Base-by-base conservation (phyloP, 345 rosid species). In the Pugionium dolabratum region DNA sequence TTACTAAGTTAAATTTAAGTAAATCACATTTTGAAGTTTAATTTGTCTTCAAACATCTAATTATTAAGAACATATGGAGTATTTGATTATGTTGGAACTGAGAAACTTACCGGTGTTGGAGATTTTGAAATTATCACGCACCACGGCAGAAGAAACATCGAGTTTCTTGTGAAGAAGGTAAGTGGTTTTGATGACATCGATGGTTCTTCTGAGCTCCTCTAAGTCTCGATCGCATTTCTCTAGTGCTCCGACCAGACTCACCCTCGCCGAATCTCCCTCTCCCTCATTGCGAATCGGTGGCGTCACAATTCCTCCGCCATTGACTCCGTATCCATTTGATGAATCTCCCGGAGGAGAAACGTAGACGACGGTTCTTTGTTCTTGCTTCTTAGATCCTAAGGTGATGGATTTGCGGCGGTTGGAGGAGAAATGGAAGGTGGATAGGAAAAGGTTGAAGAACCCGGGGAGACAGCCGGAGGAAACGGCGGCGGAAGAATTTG, bases 211-310 rank as follows among this genome's bases (percentile, higher is more conserved):
- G 4, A 91, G 78, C 32, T 83, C 81, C 75, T 86, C 85, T 68
- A 91, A 77, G 58, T 91, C 98, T 46, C 82, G 80, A 7, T 91
- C 94, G 32, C 98, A 91, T 78, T 82, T 86, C 81, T 87, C 94
- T 80, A 86, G 11, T 0, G 90, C 90, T 25, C 82, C 90, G 1
- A 75, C 66, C n/a, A 91, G 39, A 66, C 85, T 72, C 70, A 75
- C 82, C 65, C 84, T 72, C 69, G 90, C 81, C 71, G 75, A 78
- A 67, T 86, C 95, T 50, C 43, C 78, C 4, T 61, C 68, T 32
- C 74, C 82, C 84, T 84, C 84, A 66, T 79, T 69, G 76, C 34
- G 52, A 84, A 77, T 56, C 47, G 71, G 64, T 34, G 82, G 61
- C 7, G 71, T 69, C 0, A 65, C 66, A 3, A 52, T 69, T 61